Evolutionary conservation across 495 filamentous ascomycete species (phyloP).

Genomic region (Tetracladium setigerum): DNA sequence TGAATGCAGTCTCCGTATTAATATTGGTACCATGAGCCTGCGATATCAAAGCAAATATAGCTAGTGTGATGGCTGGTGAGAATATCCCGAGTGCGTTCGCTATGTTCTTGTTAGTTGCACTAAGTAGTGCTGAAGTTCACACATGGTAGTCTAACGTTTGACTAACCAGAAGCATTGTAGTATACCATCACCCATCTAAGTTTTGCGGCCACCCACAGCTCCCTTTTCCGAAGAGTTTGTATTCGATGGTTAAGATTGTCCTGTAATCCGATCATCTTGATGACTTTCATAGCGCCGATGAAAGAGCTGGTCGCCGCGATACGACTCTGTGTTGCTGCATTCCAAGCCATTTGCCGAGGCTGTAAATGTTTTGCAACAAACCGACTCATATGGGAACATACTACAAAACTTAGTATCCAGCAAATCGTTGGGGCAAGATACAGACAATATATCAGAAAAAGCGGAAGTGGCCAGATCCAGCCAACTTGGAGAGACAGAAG

Average conservation of each 20-base stretch:
- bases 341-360: conserved; percentile 40
- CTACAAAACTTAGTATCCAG: conserved; percentile 14
- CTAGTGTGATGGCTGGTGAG: conserved; percentile 31
- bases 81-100: conserved; percentile 29
- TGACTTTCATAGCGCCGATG: conserved; percentile 47
- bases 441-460: conserved; percentile 47
- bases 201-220: conserved; percentile 45
- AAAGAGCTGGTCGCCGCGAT: conserved; percentile 43
- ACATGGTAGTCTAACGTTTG: not conserved
- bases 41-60: conserved; percentile 29
- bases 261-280: conserved; percentile 59
- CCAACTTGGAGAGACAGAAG: conserved; percentile 53
- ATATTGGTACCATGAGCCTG: conserved; percentile 8
- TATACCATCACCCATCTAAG: conserved; percentile 39
- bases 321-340: conserved; percentile 42
- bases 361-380: conserved; percentile 40
- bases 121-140: too few relatives aligned
- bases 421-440: conserved; percentile 2
- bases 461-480: conserved; percentile 44
- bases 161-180: conserved; percentile 37
- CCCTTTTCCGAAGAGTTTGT: conserved; percentile 43
- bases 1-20: conserved; percentile 25
- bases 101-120: not conserved
- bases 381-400: conserved; percentile 33
- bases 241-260: conserved; percentile 31